A percentile compares a stretch with the other conserved stretches of the same genome.
Evolutionary conservation across 257 asterid genomes (phyloP).

Genomic region (Fraxinus quadrangulata): DNA sequence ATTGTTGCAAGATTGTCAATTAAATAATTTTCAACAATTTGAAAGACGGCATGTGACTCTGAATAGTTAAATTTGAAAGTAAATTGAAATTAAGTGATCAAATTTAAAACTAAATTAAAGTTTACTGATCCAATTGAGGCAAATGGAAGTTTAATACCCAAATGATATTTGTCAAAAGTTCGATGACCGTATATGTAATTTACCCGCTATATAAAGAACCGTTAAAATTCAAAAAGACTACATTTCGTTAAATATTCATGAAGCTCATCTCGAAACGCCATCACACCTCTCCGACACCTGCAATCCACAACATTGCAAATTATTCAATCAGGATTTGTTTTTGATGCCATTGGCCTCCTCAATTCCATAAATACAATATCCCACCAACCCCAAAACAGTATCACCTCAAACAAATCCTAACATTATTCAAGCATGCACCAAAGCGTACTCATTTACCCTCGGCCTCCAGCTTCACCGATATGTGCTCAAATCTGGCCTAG

Average conservation of each 20-base stretch:
- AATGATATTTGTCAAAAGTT: too few relatives aligned
- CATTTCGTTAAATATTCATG: conserved; percentile 24
- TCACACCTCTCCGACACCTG: conserved; percentile 21
- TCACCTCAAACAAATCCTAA: conserved; percentile 46
- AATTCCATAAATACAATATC: conserved; percentile 22
- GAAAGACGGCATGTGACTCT: too few relatives aligned
- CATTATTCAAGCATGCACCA: conserved; percentile 55
- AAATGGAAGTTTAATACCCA: too few relatives aligned
- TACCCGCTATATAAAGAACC: too few relatives aligned
- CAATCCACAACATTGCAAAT: conserved; percentile 30
- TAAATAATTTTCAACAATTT: too few relatives aligned
- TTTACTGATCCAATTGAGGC: too few relatives aligned
- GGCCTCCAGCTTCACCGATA: conserved; percentile 80
- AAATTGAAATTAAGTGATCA: too few relatives aligned
- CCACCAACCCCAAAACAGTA: neutral
- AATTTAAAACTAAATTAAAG: too few relatives aligned
- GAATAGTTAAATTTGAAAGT: too few relatives aligned
- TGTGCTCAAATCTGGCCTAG: conserved; percentile 60
- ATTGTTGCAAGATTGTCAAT: too few relatives aligned
- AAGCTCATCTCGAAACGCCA: conserved; percentile 43
- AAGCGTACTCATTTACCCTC: conserved; percentile 35
- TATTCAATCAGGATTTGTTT: conserved; percentile 44
- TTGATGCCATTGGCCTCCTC: conserved; percentile 49
- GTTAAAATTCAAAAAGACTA: too few relatives aligned
- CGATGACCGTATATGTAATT: too few relatives aligned